Base-by-base conservation (phyloP, 768 basidiomycete genomes). In the Favolaschia claudopus region DNA sequence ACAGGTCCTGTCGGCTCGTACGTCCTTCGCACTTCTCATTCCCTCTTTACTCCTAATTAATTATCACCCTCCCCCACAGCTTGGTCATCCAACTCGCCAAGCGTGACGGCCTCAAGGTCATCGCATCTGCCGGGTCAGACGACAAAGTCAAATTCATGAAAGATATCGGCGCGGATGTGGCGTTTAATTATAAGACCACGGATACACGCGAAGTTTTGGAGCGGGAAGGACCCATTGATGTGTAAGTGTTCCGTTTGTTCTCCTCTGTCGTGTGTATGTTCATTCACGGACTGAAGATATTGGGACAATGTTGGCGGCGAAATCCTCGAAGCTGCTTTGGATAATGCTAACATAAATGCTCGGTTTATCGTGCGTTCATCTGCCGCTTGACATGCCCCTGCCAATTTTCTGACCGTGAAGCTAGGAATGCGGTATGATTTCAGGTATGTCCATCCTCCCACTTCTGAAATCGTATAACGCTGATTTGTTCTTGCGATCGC, bases 1-100 rank as follows among this genome's bases (percentile, higher is more conserved):
- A 17, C 32, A 55, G 54, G 54, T 17, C 54, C 43, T 10, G 54
- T 55, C 4, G 54, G 54, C 44, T 55, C 54, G 54, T 55, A 47
- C 19, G 54, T n/a, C 6, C 29, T 10, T 37, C 27, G 8, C 8
- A 13, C 36, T 39, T 12, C 10, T 13, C 17, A 17, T n/a, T n/a
- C n/a, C n/a, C n/a, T 1, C 17, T 15, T 17, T 37, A 6, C 22
- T 19, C 27, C 4, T 4, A 4, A 24, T 5, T n/a, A 38, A 20
- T 22, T 3, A 39, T 39, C 15, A 17, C 17, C 6, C 25, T 10
- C 7, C 5, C 5, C 33, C 9, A 19, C 20, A 50, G 49, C 10
- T 38, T 50, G 49, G 49, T 50, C 2, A 39, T 50, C 34, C 49
- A 50, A 9, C 36, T 50, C 8, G 49, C 49, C 29, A 50, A 50